These are phyloP conservation scores for Serendipita indica DNA, from an alignment of 768 basidiomycete species.

Conservation along the genomic window DNA sequence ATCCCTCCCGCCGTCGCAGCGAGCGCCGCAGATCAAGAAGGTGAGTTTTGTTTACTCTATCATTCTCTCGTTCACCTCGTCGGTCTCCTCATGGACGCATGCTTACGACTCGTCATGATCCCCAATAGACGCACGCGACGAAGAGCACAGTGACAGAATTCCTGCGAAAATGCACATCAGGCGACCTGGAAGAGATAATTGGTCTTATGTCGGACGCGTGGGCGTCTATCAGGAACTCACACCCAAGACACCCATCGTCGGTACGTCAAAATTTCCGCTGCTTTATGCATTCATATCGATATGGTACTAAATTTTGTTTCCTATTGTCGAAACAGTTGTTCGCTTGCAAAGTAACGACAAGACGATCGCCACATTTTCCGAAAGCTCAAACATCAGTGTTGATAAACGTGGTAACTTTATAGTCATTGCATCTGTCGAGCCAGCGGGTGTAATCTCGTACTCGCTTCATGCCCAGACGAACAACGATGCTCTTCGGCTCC, in stretches of 20 bases:
- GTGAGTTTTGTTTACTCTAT: background rate
- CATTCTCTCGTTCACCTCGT: too few species aligned
- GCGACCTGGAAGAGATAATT: conserved; percentile 61
- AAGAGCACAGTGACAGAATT: conserved; percentile 63
- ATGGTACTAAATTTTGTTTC: background rate
- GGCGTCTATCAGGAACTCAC: conserved; percentile 57
- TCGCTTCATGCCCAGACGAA: conserved; percentile 66
- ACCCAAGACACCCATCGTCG: conserved; percentile 68
- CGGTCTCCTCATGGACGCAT: too few species aligned
- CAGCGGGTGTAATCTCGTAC: conserved; percentile 63
- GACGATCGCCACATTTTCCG: conserved; percentile 51
- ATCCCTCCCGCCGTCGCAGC: background rate
- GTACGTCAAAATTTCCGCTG: conserved; percentile 29
- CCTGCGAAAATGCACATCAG: conserved; percentile 77
- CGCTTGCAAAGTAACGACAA: conserved; percentile 51
- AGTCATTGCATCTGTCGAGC: conserved; percentile 66
- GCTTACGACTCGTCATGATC: too few species aligned
- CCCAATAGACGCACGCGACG: too few species aligned
- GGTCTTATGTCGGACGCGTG: conserved; percentile 69
- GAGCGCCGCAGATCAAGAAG: background rate
- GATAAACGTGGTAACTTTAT: conserved; percentile 83
- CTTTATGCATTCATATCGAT: background rate
- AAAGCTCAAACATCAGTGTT: conserved; percentile 63
- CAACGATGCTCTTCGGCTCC: conserved; percentile 64
- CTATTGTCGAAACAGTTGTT: conserved; percentile 33